phyloP scores from a whole-genome alignment of 371 early-diverging fungal species.

The Haplosporangium sp. region DNA sequence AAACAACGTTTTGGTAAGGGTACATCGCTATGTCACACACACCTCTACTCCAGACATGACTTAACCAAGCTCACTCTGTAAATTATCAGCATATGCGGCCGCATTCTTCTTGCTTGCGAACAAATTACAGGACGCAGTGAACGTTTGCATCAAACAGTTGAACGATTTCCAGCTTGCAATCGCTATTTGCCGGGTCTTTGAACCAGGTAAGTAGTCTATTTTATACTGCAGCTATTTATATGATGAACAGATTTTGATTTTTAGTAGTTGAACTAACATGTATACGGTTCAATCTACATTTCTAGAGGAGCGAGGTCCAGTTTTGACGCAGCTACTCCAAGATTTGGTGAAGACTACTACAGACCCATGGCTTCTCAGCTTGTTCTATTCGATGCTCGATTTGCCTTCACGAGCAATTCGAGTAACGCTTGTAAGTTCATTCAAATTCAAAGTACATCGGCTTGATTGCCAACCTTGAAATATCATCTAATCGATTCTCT shows the following conservation, averaged over 20 bases:
- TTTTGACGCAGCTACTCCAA: conserved; percentile 57
- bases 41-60: background rate
- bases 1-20: conserved; percentile 89
- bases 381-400: conserved; percentile 74
- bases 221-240: background rate
- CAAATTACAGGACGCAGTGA: conserved; percentile 88
- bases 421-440: conserved; percentile 66
- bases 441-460: background rate
- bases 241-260: no score
- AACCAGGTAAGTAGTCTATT: conserved; percentile 66
- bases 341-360: conserved; percentile 59
- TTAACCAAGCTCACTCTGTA: background rate
- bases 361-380: conserved; percentile 84
- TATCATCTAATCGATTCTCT: background rate
- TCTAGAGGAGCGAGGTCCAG: conserved; percentile 59
- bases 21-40: background rate
- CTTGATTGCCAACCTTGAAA: background rate
- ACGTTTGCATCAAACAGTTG: conserved; percentile 90
- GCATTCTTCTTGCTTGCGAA: conserved; percentile 95
- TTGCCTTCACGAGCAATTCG: conserved; percentile 73
- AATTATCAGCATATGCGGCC: conserved; percentile 83
- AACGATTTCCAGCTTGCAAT: conserved; percentile 93
- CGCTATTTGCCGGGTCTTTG: conserved; percentile 88
- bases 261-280: background rate
- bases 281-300: background rate